Conservation (phyloP, 2,329 filamentous ascomycete genomes). For the Scedosporium minutisporum region DNA sequence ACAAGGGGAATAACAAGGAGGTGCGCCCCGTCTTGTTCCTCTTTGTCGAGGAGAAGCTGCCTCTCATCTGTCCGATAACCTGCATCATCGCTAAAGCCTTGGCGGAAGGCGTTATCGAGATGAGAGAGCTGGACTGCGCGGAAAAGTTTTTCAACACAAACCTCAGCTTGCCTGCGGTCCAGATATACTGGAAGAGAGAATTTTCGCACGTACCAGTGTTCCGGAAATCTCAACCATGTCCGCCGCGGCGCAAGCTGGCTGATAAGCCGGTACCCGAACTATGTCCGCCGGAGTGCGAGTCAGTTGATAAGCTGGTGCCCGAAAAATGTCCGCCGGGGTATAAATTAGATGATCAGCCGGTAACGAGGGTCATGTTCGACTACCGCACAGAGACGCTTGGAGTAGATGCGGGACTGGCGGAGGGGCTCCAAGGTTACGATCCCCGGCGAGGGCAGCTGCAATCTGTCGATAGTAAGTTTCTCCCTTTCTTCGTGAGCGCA, state of each 20-base stretch:
- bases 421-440: neutral
- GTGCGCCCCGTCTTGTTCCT: neutral
- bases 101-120: neutral
- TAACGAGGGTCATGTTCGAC: neutral
- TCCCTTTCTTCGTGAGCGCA: neutral
- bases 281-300: no score
- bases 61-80: neutral
- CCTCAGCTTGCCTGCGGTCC: neutral
- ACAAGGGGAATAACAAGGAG: neutral
- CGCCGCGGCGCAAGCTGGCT: neutral
- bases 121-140: neutral
- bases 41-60: constrained; percentile 1
- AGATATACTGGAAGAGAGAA: neutral
- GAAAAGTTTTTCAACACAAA: neutral
- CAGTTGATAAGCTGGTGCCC: no score
- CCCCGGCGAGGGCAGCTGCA: neutral
- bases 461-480: neutral
- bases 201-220: neutral
- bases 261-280: no score
- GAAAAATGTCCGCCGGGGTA: no score
- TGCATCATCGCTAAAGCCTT: neutral
- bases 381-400: neutral
- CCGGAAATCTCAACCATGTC: neutral
- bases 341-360: no score
- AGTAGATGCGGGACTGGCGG: neutral